Percentiles rank a stretch among this genome's conserved stretches.
These are phyloP conservation scores for Calocybe indica DNA, from an alignment of 768 basidiomycete genomes.

Conservation along the genomic window DNA sequence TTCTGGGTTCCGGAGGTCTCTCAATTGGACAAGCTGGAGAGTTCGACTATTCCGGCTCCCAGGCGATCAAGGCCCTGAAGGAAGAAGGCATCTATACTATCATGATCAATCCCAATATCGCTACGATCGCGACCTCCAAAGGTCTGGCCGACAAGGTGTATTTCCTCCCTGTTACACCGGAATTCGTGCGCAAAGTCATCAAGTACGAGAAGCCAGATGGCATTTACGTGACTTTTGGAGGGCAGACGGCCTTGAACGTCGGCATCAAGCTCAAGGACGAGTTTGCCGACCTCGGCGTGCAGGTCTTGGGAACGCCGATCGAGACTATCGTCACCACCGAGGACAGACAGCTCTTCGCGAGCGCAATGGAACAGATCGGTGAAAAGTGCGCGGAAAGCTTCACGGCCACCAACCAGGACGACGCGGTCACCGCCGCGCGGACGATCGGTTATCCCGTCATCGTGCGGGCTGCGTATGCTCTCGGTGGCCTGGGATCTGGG, in stretches of 20 bases:
- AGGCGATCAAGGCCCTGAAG: conserved; percentile 98
- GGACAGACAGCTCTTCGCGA: conserved; percentile 90
- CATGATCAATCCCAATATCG: conserved; percentile 98
- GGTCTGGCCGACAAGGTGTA: conserved; percentile 99
- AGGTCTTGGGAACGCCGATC: conserved; percentile 95
- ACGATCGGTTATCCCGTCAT: conserved; percentile 94
- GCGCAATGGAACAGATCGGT: conserved; percentile 92
- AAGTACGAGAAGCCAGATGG: conserved; percentile 98
- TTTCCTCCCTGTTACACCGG: conserved; percentile 97
- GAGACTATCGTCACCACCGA: conserved; percentile 97
- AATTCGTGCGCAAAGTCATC: conserved; percentile 97
- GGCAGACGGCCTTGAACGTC: conserved; percentile 94
- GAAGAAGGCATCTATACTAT: conserved; percentile 99
- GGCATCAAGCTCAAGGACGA: conserved; percentile 98
- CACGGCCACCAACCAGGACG: conserved; percentile 81
- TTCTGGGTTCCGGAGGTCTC: conserved; percentile 94
- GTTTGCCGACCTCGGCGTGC: conserved; percentile 82
- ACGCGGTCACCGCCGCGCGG: conserved; percentile 77
- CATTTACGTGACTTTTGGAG: conserved; percentile 98
- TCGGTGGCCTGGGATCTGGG: conserved; percentile 92
- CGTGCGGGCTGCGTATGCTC: conserved; percentile 92
- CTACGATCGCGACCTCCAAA: conserved; percentile 95
- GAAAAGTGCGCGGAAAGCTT: conserved; percentile 91
- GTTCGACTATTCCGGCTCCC: conserved; percentile 99
- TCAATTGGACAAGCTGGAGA: conserved; percentile 99